A percentile compares a stretch with the other conserved stretches of the same genome.
Evolutionary conservation across 345 rosid species (phyloP).

Genomic region (Brassica napus): DNA sequence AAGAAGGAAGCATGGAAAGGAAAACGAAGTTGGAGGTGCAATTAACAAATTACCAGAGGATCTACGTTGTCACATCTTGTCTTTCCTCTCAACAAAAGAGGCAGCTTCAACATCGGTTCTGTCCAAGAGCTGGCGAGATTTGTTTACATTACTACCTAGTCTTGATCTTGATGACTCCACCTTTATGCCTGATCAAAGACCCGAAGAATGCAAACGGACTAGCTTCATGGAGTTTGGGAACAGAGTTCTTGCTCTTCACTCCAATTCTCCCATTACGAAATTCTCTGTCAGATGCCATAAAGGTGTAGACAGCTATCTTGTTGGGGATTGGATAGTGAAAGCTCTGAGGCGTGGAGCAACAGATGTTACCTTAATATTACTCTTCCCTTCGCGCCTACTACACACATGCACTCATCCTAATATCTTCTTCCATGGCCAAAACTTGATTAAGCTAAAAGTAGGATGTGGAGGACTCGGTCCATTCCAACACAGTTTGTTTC

Average conservation of each 20-base stretch:
- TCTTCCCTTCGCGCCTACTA: background rate
- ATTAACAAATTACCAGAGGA: background rate
- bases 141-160: background rate
- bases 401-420: background rate
- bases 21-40: background rate
- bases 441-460: conserved; percentile 7
- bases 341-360: conserved; percentile 15
- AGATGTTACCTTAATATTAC: background rate
- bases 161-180: conserved; percentile 10
- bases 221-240: conserved; percentile 2
- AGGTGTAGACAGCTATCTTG: background rate
- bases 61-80: conserved; percentile 4
- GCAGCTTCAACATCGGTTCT: conserved; percentile 14
- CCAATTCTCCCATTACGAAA: conserved; percentile 9
- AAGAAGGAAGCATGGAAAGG: background rate
- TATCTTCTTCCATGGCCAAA: background rate
- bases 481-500: background rate
- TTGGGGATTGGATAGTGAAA: background rate
- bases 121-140: conserved; percentile 7
- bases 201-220: background rate
- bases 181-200: background rate
- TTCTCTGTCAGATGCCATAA: conserved; percentile 6
- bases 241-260: conserved; percentile 2
- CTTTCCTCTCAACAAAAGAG: conserved; percentile 11
- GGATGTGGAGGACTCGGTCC: background rate